phyloP scores from a whole-genome alignment of 176 grass and related monocot species.

The Puccinellia tenuiflora region DNA sequence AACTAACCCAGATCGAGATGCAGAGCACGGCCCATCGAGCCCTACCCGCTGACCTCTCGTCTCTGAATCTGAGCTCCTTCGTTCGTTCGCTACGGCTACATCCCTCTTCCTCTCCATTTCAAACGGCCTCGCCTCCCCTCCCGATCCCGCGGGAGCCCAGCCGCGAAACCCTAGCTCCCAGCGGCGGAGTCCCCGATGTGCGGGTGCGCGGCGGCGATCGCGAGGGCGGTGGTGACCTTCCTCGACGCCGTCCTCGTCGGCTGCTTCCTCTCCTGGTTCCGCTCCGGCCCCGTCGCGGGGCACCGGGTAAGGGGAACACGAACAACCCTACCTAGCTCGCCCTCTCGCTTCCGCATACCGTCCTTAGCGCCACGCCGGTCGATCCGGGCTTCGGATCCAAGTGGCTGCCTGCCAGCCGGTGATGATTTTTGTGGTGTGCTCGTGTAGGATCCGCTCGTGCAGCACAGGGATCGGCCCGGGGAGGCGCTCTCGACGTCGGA shows the following conservation, averaged over 20 bases:
- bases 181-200: slow-evolving; percentile 9
- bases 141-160: background rate
- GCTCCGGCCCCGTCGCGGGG: background rate
- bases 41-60: too few species aligned
- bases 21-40: background rate
- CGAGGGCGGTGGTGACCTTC: slow-evolving; percentile 39
- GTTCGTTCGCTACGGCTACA: background rate
- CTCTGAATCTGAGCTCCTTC: background rate
- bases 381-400: background rate
- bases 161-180: slow-evolving; percentile 3
- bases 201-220: slow-evolving; percentile 15
- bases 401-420: background rate
- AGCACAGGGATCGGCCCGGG: background rate
- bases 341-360: background rate
- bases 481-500: slow-evolving; percentile 10
- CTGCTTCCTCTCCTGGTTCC: slow-evolving; percentile 52
- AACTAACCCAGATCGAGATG: background rate
- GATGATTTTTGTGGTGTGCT: background rate
- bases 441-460: slow-evolving; percentile 26
- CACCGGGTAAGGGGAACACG: slow-evolving; percentile 15
- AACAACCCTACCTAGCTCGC: background rate
- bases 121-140: background rate
- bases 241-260: slow-evolving; percentile 48
- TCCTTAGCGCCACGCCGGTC: background rate
- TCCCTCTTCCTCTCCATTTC: background rate